phyloP scores from a whole-genome alignment of 192 early-diverging fungal species.

The Dissophora ornata region DNA sequence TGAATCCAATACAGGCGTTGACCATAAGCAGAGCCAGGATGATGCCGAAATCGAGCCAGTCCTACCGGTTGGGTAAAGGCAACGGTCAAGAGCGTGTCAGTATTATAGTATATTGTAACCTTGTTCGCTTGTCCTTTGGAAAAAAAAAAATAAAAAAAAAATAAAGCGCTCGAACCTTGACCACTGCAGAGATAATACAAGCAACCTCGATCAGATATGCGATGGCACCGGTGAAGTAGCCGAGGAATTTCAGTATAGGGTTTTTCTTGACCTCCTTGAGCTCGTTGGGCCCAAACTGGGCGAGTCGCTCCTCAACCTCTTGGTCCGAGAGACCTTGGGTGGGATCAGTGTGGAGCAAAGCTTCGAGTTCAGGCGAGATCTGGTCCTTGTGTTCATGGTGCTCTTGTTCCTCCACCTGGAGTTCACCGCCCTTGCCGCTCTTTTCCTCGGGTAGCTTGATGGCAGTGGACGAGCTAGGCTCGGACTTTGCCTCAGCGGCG shows the following conservation, averaged over 20 bases:
- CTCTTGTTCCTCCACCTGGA: constrained; percentile 72
- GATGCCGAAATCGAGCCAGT: constrained; percentile 81
- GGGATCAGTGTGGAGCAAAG: constrained; percentile 84
- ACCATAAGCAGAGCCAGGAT: constrained; percentile 80
- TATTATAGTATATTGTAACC: neutral
- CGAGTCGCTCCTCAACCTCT: constrained; percentile 77
- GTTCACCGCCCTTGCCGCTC: constrained; percentile 16
- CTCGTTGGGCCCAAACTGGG: constrained; percentile 83
- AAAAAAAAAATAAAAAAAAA: neutral
- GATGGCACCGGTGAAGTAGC: constrained; percentile 89
- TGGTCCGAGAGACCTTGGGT: constrained; percentile 75
- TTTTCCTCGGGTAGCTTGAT: neutral
- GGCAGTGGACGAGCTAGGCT: neutral
- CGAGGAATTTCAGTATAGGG: constrained; percentile 85
- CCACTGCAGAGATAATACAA: constrained; percentile 80
- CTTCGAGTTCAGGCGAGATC: constrained; percentile 85
- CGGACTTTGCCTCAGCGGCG: neutral
- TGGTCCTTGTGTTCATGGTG: constrained; percentile 82
- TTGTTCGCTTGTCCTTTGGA: neutral
- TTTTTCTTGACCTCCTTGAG: constrained; percentile 85
- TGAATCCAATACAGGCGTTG: constrained; percentile 93
- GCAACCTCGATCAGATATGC: constrained; percentile 91
- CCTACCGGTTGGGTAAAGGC: constrained; percentile 1
- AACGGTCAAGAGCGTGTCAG: neutral
- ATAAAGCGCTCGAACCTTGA: constrained; percentile 48